Evolutionary conservation across 2,329 filamentous ascomycete species (phyloP).

Genomic region (Fusarium xylarioides): DNA sequence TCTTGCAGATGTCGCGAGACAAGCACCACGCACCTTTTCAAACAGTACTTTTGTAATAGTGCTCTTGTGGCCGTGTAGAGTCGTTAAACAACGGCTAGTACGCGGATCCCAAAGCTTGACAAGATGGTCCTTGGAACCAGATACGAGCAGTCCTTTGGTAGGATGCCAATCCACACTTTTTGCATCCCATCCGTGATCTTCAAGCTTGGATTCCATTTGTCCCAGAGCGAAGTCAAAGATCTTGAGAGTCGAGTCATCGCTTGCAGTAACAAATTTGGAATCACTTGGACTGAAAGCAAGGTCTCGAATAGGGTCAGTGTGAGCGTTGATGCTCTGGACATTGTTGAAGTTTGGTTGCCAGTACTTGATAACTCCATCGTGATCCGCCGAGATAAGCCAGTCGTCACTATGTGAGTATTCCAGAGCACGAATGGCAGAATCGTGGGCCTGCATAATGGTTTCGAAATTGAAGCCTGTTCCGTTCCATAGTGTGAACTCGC

Average conservation of each 20-base stretch:
- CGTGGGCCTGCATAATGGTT: constrained; percentile 98
- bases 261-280: constrained; percentile 94
- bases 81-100: constrained; percentile 87
- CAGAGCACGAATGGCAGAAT: constrained; percentile 82
- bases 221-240: constrained; percentile 96
- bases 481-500: constrained; percentile 98
- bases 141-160: constrained; percentile 90
- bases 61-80: constrained; percentile 96
- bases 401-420: constrained; percentile 95
- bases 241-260: constrained; percentile 91
- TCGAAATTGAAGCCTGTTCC: constrained; percentile 99
- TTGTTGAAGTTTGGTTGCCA: constrained; percentile 99
- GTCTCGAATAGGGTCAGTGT: constrained; percentile 88
- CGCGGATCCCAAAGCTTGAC: constrained; percentile 99
- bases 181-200: constrained; percentile 97
- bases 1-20: constrained; percentile 90
- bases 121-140: constrained; percentile 95
- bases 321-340: constrained; percentile 91
- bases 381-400: constrained; percentile 95
- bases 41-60: constrained; percentile 94
- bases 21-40: constrained; percentile 82
- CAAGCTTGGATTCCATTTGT: constrained; percentile 81
- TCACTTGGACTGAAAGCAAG: constrained; percentile 94
- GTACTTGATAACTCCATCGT: constrained; percentile 96
- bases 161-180: constrained; percentile 99